Evolutionary conservation across 1,284 basidiomycete species (phyloP).

Genomic region (Grifola frondosa): DNA sequence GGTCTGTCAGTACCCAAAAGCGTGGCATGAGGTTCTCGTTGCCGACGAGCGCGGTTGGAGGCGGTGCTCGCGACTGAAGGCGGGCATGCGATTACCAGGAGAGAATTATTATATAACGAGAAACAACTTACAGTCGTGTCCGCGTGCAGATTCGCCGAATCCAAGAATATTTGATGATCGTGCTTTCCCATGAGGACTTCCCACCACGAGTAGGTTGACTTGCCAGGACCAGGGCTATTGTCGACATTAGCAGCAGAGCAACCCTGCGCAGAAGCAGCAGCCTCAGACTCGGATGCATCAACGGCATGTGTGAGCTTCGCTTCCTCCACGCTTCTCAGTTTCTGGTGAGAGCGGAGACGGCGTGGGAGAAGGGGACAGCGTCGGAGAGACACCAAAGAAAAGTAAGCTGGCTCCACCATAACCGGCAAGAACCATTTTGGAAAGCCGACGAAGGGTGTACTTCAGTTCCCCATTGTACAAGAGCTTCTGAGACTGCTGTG

Average conservation of each 20-base stretch:
- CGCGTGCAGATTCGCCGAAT: slow-evolving; percentile 40
- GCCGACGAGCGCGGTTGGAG: slow-evolving; percentile 52
- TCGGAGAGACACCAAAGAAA: slow-evolving; percentile 70
- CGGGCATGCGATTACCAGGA: background rate
- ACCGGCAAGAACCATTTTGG: slow-evolving; percentile 76
- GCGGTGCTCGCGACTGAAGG: slow-evolving; percentile 11
- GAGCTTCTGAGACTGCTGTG: background rate
- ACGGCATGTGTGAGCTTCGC: slow-evolving; percentile 62
- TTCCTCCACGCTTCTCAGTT: slow-evolving; percentile 43
- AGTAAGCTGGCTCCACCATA: slow-evolving; percentile 77
- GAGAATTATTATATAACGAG: background rate
- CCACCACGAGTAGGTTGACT: slow-evolving; percentile 70
- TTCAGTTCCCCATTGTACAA: slow-evolving; percentile 55
- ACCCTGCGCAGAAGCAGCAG: slow-evolving; percentile 25
- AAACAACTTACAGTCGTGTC: slow-evolving; percentile 5
- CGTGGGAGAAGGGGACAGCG: no score
- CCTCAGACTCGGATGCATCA: slow-evolving; percentile 66
- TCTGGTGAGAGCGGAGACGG: no score
- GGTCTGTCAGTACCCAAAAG: slow-evolving; percentile 80
- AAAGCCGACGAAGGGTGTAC: slow-evolving; percentile 65
- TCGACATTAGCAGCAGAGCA: slow-evolving; percentile 4
- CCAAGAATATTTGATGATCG: slow-evolving; percentile 76
- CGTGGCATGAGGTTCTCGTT: slow-evolving; percentile 71
- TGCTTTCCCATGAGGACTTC: slow-evolving; percentile 72
- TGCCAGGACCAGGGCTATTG: slow-evolving; percentile 13